A percentile compares a stretch with the other conserved stretches of the same genome.
phyloP scores from a whole-genome alignment of 139 green algal species.

The Chlorella sp. region DNA sequence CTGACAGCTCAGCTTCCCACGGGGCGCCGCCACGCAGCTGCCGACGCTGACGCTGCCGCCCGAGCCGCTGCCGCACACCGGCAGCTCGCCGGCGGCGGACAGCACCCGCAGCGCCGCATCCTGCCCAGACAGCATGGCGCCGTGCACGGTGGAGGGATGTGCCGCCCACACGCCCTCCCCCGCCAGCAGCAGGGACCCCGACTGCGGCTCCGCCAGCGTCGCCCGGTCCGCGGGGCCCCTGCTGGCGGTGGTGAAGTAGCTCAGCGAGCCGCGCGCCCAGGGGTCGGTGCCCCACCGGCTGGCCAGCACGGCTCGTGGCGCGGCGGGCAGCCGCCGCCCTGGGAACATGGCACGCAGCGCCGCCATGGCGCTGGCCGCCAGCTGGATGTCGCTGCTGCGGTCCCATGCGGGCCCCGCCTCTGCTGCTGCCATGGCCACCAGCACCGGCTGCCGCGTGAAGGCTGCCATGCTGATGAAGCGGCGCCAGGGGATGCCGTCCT shows the following conservation, averaged over 20 bases:
- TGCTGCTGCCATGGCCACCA: constrained; percentile 17
- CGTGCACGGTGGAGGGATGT: constrained; percentile 30
- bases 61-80: constrained; percentile 3
- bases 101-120: constrained; percentile 1
- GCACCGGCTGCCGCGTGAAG: constrained; percentile 25
- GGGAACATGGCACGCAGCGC: constrained; percentile 19
- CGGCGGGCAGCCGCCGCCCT: background rate
- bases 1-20: background rate
- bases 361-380: constrained; percentile 10
- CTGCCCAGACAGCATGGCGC: constrained; percentile 31
- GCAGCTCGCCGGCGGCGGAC: background rate
- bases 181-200: constrained; percentile 33
- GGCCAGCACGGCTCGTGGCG: background rate
- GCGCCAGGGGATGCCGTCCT: background rate
- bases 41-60: background rate
- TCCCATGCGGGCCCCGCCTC: background rate
- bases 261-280: constrained; percentile 12
- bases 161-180: constrained; percentile 14
- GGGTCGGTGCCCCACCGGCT: constrained; percentile 38
- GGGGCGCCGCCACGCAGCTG: constrained; percentile 1
- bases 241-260: background rate
- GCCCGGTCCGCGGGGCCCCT: constrained; percentile 27
- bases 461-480: constrained; percentile 34
- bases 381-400: background rate
- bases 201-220: constrained; percentile 42